phyloP scores from a whole-genome alignment of 2,329 filamentous ascomycete species.

The Aspergillus aculeatinus region DNA sequence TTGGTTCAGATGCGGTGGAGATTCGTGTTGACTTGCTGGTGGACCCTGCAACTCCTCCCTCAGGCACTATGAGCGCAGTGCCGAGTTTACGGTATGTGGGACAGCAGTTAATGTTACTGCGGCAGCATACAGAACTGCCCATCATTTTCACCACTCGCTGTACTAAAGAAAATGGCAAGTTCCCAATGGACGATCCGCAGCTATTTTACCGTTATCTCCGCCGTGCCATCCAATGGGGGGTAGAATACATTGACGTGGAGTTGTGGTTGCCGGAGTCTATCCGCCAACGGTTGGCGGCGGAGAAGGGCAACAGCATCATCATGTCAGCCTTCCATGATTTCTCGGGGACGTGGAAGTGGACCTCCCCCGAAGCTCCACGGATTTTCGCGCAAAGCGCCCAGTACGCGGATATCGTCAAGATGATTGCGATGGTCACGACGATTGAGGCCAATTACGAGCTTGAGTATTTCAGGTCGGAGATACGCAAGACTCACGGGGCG shows the following conservation, averaged over 20 bases:
- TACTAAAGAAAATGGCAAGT: conserved; percentile 76
- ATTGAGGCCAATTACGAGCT: conserved; percentile 87
- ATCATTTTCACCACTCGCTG: conserved; percentile 87
- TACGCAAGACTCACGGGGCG: conserved; percentile 64
- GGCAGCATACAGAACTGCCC: conserved; percentile 81
- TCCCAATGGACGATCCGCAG: conserved; percentile 75
- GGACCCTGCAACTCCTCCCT: conserved; percentile 62
- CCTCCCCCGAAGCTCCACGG: conserved; percentile 67
- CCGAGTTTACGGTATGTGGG: conserved; percentile 82
- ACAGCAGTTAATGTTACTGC: conserved; percentile 79
- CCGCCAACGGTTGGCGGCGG: conserved; percentile 64
- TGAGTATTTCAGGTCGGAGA: conserved; percentile 79
- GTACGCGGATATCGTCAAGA: conserved; percentile 84
- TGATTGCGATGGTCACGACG: conserved; percentile 80
- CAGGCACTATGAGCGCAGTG: conserved; percentile 58
- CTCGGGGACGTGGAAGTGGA: conserved; percentile 80
- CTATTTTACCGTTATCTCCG: conserved; percentile 78
- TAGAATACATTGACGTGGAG: conserved; percentile 88
- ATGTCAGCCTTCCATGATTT: conserved; percentile 94
- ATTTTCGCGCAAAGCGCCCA: conserved; percentile 70
- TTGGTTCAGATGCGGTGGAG: conserved; percentile 82
- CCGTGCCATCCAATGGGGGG: conserved; percentile 82
- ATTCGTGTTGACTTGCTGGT: conserved; percentile 78
- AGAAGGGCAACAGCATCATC: conserved; percentile 75
- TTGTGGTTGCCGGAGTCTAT: conserved; percentile 80